Base-by-base conservation (phyloP, 495 filamentous ascomycete genomes). In the Annulohypoxylon stygium region DNA sequence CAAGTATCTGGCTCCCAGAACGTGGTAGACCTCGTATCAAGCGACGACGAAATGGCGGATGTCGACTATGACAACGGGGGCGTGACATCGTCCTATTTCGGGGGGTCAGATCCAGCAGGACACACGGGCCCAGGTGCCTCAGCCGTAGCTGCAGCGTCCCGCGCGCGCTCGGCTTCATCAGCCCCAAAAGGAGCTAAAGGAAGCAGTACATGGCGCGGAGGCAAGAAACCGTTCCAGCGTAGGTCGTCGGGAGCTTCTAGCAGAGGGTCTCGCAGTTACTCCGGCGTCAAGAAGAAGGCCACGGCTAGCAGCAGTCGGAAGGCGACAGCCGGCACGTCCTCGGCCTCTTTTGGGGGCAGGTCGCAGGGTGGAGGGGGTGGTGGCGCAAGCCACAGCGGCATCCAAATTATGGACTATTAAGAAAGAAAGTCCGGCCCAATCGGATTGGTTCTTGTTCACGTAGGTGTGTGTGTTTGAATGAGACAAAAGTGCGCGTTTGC, bases 11-110 rank as follows among this genome's bases (percentile, higher is more conserved):
- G 39, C 53, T 63, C 66, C 16, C 83, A 86, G 69, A 89, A 90
- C 68, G 87, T 94, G 18, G 91, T 94, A 72, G 87, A 91, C 68
- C 83, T 91, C 30, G 85, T 90, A 72, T 91, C 88, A 67, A 86
- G 85, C 36, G 90, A 87, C 45, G 90, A 92, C 39, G 85, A 87
- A 26, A 84, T 85, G 39, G 83, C 83, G 33, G 78, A 83, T 20
- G 84, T 86, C 47, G 81, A 82, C 25, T 80, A 86, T 34, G 78
- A 80, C 3, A 80, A 81, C 4, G 79, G 78, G 8, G 81, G 78
- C 11, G 75, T 83, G 26, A 80, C 78, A 25, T 80, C 79, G 8
- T 69, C 81, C 7, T 90, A 86, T 69, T 90, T 89, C 53, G 71
- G 71, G 26, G 67, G 73, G 8, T 59, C 74, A 5, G 67, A 71